These are phyloP conservation scores for Hyaloscypha finlandica DNA, from an alignment of 495 filamentous ascomycete species.

Conservation along the genomic window DNA sequence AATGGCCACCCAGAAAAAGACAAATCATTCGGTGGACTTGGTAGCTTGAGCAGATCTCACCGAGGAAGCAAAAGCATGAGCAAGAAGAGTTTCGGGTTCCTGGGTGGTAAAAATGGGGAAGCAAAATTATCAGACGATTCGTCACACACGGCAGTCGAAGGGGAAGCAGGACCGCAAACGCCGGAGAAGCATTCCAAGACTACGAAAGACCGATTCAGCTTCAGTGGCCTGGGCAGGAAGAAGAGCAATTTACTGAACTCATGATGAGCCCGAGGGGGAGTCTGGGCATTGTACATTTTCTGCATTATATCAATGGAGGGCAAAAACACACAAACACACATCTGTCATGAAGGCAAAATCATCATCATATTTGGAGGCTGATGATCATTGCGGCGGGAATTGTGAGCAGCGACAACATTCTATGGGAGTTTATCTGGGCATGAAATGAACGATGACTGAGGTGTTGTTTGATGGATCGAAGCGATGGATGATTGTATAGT, in stretches of 20 bases:
- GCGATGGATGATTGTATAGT: not conserved
- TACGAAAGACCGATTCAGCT: slow-evolving; percentile 56
- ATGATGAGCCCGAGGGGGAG: slow-evolving; percentile 22
- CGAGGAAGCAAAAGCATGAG: slow-evolving; percentile 64
- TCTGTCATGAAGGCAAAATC: not conserved
- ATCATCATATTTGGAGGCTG: not conserved
- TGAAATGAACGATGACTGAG: not conserved
- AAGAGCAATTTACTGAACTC: slow-evolving; percentile 52
- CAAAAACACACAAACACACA: slow-evolving; percentile 6
- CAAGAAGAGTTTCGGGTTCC: slow-evolving; percentile 39
- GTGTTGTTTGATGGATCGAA: not conserved
- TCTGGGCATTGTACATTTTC: not conserved
- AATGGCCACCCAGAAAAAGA: slow-evolving; percentile 23
- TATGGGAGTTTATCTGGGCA: not conserved
- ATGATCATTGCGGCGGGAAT: slow-evolving; percentile 1
- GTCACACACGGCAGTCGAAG: slow-evolving; percentile 29
- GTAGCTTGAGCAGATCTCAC: slow-evolving; percentile 14
- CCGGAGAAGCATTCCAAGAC: slow-evolving; percentile 29
- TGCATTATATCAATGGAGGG: not conserved
- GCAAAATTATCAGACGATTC: slow-evolving; percentile 21
- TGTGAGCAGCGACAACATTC: not conserved
- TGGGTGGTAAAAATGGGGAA: slow-evolving; percentile 42
- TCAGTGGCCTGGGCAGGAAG: slow-evolving; percentile 56
- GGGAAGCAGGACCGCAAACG: slow-evolving; percentile 27
- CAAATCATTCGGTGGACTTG: slow-evolving; percentile 9